A percentile compares a stretch with the other conserved stretches of the same genome.
These are phyloP conservation scores for Coemansia sp. DNA, from an alignment of 192 early-diverging fungal genomes.

Conservation along the genomic window DNA sequence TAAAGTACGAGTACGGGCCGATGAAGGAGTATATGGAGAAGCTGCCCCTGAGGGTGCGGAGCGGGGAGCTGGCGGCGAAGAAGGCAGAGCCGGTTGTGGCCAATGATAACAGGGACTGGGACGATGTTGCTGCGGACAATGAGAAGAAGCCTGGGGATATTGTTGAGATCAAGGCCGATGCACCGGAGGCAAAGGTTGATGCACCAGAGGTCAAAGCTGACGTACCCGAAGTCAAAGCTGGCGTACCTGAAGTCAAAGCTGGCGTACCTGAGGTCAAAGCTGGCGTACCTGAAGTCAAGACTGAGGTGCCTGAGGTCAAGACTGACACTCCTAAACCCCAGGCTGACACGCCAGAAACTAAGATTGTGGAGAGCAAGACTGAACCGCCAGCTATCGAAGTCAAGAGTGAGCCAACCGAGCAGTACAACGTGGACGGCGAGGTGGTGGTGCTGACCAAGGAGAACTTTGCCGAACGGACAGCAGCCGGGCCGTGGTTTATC, in stretches of 20 bases:
- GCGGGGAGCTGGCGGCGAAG: constrained; percentile 29
- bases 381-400: neutral
- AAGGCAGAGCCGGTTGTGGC: constrained; percentile 25
- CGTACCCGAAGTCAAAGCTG: no score
- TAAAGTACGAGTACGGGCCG: constrained; percentile 25
- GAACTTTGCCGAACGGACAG: constrained; percentile 55
- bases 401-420: neutral
- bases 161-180: neutral
- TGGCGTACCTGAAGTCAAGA: no score
- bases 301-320: no score
- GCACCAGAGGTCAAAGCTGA: no score
- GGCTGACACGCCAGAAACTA: no score
- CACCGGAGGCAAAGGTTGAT: neutral
- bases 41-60: constrained; percentile 23
- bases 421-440: constrained; percentile 56
- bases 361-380: neutral
- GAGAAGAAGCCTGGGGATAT: constrained; percentile 6
- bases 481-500: constrained; percentile 75
- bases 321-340: no score
- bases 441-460: constrained; percentile 56
- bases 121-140: constrained; percentile 16
- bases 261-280: no score
- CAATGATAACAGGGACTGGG: constrained; percentile 48
- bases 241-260: no score
- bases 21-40: constrained; percentile 49